Evolutionary conservation across 306 rosid species (phyloP), one percentile per base, ranked within the genome.

Genomic region (Dryas alaskensis): DNA sequence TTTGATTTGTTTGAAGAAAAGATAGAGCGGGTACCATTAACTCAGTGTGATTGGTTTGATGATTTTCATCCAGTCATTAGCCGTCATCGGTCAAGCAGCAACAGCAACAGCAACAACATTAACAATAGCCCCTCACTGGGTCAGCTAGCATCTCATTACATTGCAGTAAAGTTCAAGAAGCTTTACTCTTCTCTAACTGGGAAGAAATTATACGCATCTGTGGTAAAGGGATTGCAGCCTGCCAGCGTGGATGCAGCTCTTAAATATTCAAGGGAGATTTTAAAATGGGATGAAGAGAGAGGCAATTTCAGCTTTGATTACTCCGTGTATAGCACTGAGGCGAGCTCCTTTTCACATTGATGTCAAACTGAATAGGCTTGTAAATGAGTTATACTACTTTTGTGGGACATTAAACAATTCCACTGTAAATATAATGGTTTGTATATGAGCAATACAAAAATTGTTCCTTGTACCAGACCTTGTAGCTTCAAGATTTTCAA

Each of bases 121-220:
- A 93, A 85, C 43, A 80, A 73, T 80, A 89, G 77, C 74, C 92
- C 97, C 4, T 79, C 99, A 4, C 78, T 92, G 60, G 82, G 89
- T 61, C 96, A 88, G 74, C 78, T 92, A 25, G 98, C 88, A 57
- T 89, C 80, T 69, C 87, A 95, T 84, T 82, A 87, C 81, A 43
- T 92, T 78, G 98, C 87, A 3, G 96, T 87, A 67, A 95, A 95
- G 89, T 95, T 92, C 78, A 95, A 95, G 86, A 92, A 92, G 81
- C 87, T 92, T 1, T 95, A 88, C 79, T 76, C 93, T 55, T 83
- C 97, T 60, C 76, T 92, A 54, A 90, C 98, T 0, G 97, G 96
- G 59, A 81, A 83, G 60, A 92, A 87, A 84, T 52, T 95, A 90
- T 95, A 85, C 49, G 98, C 80, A 67, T 95, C 97, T 42, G 40